Evolutionary conservation across 257 asterid genomes (phyloP), one percentile per base, ranked within the genome.

Genomic region (Echites panduratus): DNA sequence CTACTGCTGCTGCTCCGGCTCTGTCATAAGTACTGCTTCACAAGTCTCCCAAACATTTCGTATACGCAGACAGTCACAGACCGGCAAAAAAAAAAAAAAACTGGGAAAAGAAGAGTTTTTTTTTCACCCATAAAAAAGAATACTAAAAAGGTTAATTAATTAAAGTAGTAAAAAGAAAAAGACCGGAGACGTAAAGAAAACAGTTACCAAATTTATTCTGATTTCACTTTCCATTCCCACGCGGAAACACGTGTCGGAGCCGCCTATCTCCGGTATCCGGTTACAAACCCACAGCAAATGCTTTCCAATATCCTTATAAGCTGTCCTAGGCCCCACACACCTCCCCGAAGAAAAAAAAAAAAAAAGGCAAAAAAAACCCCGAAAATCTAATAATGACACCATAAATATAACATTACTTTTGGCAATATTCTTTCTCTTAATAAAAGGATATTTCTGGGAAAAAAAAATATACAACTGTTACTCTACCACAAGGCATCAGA

Each of bases 161-260:
- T 9, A 9, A 13, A 45, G 14, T 24, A 26, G 72, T 22, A 45
- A 22, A 20, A 47, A 45, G 43, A 64, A 64, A 61, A 64, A 38
- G 48, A 38, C 29, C 43, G 41, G 66, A 27, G 66, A 59, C 66
- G 66, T 59, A 59, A 59, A 59, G 69, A 2, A 40, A 29, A 53
- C 65, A 29, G 32, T 24, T 16, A 22, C 41, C 57, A 14, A 53
- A 32, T 24, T 70, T 70, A 16, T 72, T 58, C 68, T 10, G 6
- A 29, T 66, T 24, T 43, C 17, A 26, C 59, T 45, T 62, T 20
- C 29, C 9, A 29, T 19, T 52, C 53, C 41, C 71, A 64, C 56
- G 73, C 73, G 47, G 48, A 66, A 17, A 68, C 68, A 75, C 61
- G 62, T 75, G 73, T 67, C 68, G 20, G 24, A 32, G 70, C 69